A percentile compares a stretch with the other conserved stretches of the same genome.
Conservation (phyloP, 2,329 filamentous ascomycete species). For the Monosporascus sp. region DNA sequence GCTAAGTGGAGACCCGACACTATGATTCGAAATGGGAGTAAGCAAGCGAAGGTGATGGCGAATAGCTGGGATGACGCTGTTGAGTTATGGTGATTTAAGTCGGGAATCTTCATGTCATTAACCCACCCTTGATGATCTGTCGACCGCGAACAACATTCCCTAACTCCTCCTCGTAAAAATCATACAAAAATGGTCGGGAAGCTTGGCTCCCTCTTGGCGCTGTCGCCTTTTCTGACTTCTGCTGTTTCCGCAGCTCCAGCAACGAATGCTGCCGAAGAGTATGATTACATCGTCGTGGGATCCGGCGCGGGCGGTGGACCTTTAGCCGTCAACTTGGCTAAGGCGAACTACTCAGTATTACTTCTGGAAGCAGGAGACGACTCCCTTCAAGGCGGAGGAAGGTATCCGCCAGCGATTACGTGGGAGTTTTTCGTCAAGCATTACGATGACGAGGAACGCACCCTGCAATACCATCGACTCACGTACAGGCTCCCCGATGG, state of each 20-base stretch:
- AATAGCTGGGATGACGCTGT: neutral
- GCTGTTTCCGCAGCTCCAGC: neutral
- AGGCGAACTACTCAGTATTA: slow-evolving; percentile 45
- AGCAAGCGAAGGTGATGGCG: neutral
- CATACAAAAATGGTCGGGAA: neutral
- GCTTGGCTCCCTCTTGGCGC: neutral
- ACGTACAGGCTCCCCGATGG: slow-evolving; percentile 14
- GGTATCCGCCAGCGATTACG: slow-evolving; percentile 30
- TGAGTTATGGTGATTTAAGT: neutral
- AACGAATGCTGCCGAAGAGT: neutral
- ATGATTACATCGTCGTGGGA: slow-evolving; percentile 37
- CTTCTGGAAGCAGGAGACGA: slow-evolving; percentile 50
- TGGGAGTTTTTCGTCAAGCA: slow-evolving; percentile 54
- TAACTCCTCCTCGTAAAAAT: neutral
- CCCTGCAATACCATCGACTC: slow-evolving; percentile 24
- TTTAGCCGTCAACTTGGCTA: slow-evolving; percentile 43
- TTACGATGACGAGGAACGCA: slow-evolving; percentile 45
- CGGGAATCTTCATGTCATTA: neutral
- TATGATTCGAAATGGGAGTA: no score
- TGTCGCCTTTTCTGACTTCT: neutral
- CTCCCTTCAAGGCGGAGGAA: slow-evolving; percentile 34
- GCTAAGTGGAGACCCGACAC: no score
- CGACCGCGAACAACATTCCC: no score
- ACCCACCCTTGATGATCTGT: no score
- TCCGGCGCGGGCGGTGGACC: slow-evolving; percentile 46